Base-by-base conservation (phyloP, 2,329 filamentous ascomycete species). In the Diaporthe citrichinensis region DNA sequence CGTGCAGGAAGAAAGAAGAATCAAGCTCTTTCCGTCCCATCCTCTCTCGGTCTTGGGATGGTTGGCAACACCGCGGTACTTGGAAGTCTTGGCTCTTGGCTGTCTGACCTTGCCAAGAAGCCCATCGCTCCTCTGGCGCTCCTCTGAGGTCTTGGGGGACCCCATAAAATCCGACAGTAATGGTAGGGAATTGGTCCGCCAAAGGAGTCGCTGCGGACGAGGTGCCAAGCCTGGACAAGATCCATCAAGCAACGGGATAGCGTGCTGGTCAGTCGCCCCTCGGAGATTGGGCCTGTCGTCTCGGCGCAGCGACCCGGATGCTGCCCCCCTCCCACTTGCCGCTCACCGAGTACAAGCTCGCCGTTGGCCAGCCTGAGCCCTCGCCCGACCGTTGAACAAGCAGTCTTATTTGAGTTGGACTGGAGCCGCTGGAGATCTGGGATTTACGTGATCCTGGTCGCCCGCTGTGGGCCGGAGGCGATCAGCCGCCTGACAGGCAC, bases 81-180 rank as follows among this genome's bases (percentile, higher is more conserved):
- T 57, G 58, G 23, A 65, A 41, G 71, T 73, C 71, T 73, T 73
- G 71, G 71, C 71, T 65, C 71, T 73, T 73, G 71, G 71, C 71
- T 73, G 71, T 73, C 71, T 65, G 71, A 73, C 71, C 71, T 65
- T 65, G 71, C 71, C 71, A 73, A 73, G 71, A 73, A 65, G 68
- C 58, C 71, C 46, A 62, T 73, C 28, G 31, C 71, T 73, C 34
- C 71, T 62, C 36, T 55, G 71, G 46, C 49, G 58, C 58, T 73
- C 58, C 71, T 72, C 57, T 53, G 71, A 41, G 53, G 34, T 36
- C 31, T 49, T 9, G 25, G 31, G 51, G 28, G 46, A 9, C 71
- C 39, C 58, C 46, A 73, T 73, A 65, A 53, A 53, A 44, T 34
- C 55, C 36, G 68, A 73, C 71, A 73, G 4, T 55, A 61, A 44